Percentiles rank a stretch among this genome's conserved stretches.
Evolutionary conservation across 768 basidiomycete genomes (phyloP).

Genomic region (Suillus americanus): DNA sequence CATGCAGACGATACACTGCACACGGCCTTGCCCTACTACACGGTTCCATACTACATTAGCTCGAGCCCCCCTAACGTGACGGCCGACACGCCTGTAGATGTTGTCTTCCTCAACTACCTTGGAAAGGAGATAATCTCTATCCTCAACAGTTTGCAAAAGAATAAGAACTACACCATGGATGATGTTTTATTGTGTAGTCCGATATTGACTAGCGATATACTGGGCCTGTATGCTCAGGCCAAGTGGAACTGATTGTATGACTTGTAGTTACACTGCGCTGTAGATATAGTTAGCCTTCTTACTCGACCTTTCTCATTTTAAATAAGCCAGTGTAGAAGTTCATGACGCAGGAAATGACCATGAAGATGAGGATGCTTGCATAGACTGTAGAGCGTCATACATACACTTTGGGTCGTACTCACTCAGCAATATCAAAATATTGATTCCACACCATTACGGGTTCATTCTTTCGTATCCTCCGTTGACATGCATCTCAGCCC

Average conservation of each 20-base stretch:
- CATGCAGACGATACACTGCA: slow-evolving; percentile 65
- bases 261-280: no score
- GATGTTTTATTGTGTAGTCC: slow-evolving; percentile 57
- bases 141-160: slow-evolving; percentile 57
- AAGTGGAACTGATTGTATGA: slow-evolving; percentile 26
- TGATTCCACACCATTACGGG: no score
- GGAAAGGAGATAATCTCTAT: slow-evolving; percentile 46
- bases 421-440: no score
- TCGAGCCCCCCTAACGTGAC: slow-evolving; percentile 53
- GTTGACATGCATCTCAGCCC: no score
- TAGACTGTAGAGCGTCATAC: no score
- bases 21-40: slow-evolving; percentile 54
- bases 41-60: slow-evolving; percentile 55
- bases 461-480: no score
- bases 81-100: slow-evolving; percentile 56
- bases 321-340: background rate
- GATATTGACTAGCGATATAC: slow-evolving; percentile 36
- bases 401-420: no score
- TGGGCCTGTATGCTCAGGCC: slow-evolving; percentile 40
- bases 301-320: background rate
- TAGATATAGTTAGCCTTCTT: background rate
- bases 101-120: slow-evolving; percentile 78
- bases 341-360: no score
- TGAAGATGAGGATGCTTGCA: no score
- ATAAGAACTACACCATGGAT: slow-evolving; percentile 45